Evolutionary conservation across 768 basidiomycete genomes (phyloP), one percentile per base, ranked within the genome.

Genomic region (Leccinum ochraceum): DNA sequence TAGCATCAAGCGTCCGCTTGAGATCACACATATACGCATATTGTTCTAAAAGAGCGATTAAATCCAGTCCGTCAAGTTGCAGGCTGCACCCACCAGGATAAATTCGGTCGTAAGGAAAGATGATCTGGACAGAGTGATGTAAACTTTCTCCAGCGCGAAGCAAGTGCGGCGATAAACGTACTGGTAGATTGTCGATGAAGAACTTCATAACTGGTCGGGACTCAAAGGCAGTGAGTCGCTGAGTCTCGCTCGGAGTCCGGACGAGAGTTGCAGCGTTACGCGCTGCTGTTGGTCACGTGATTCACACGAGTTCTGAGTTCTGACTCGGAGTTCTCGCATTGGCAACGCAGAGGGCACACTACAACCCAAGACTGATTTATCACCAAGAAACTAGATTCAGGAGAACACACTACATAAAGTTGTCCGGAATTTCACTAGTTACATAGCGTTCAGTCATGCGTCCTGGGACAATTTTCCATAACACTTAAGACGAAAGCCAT

Each of bases 1-100:
- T 89, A 37, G 95, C 95, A 77, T 99, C 97, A 17, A 99, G 83
- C 2, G 96, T 94, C 67, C 93, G 82, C 76, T 99, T 99, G 64
- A 99, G 83, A 77, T 99, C 97, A 76, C 94, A 94, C 95, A 99
- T 98, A 73, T 99, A 99, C 44, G 92, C 88, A 87, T 95, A 98
- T 87, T 98, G 97, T 71, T 98, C 97, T 94, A 69, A 36, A 44
- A 28, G 56, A 42, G 49, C 42, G 42, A 56, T 68, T 36, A 67
- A 53, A 54, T 42, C 49, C 44, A 54, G 39, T 24, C 57, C n/a
- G 37, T 36, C 39, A 24, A 48, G 20, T 44, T 34, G 26, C 13
- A 56, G 7, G 62, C 26, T 17, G 26, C 63, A 71, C 83, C 62
- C 64, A 92, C 95, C 95, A 72, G 95, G 95, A 75, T 97, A 98